These are phyloP conservation scores for Chalciporus pseudorubinellus DNA, from an alignment of 768 basidiomycete species.

Conservation along the genomic window DNA sequence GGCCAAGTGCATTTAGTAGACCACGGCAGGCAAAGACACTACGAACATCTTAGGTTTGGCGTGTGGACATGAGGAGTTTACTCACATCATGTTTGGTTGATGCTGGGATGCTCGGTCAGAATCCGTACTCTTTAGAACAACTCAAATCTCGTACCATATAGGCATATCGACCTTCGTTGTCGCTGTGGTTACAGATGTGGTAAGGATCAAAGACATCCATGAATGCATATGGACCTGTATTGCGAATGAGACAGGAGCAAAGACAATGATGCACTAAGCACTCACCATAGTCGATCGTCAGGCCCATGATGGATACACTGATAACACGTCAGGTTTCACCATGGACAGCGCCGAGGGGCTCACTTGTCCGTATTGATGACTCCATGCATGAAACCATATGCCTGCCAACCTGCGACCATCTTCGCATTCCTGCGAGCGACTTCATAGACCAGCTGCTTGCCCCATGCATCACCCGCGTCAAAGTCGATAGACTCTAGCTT, in stretches of 20 bases:
- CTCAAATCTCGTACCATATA: slow-evolving; percentile 45
- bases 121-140: not conserved
- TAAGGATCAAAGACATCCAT: slow-evolving; percentile 88
- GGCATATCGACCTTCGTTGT: slow-evolving; percentile 73
- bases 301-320: slow-evolving; percentile 70
- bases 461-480: slow-evolving; percentile 60
- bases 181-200: slow-evolving; percentile 92
- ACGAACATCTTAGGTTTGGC: slow-evolving; percentile 6
- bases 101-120: slow-evolving; percentile 36
- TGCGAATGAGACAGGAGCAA: not conserved
- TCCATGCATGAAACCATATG: slow-evolving; percentile 91
- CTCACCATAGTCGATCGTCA: slow-evolving; percentile 76
- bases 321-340: slow-evolving; percentile 6
- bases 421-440: slow-evolving; percentile 79
- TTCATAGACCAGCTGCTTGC: slow-evolving; percentile 68
- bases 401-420: slow-evolving; percentile 97
- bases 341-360: slow-evolving; percentile 15
- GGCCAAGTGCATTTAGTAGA: slow-evolving; percentile 73
- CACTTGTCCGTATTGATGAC: slow-evolving; percentile 98
- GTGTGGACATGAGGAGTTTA: not conserved
- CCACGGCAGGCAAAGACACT: slow-evolving; percentile 79
- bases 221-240: slow-evolving; percentile 81
- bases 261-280: not conserved
- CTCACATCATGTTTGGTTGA: slow-evolving; percentile 81
- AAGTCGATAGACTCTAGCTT: slow-evolving; percentile 40